Base-by-base conservation (phyloP, 75 land plant species). In the Isoetes taiwanensis region DNA sequence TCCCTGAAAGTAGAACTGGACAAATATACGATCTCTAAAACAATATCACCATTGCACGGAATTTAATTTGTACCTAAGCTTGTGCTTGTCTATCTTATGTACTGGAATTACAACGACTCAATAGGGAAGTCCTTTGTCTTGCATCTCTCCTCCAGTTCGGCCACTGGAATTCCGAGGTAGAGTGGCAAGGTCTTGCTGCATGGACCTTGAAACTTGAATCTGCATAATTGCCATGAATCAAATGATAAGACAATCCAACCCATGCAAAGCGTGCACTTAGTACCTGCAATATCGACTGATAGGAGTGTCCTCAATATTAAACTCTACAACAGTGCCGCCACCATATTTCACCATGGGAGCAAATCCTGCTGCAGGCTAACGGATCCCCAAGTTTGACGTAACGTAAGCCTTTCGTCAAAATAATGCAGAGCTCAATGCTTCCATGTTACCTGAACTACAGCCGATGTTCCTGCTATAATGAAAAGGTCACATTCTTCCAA, bases 381-480 rank as follows among this genome's bases (percentile, higher is more conserved):
- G 11, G 17, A 48, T 6, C 6, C 19, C 4, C 31, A 62, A 17
- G 33, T 61, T n/a, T 48, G 58, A 20, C 16, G 60, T 20, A 29
- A 1, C 23, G 21, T 19, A 55, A 25, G 0, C 57, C 57, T 1
- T 14, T 17, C 29, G 10, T 31, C 32, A 9, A 56, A 37, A 56
- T 35, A 58, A 34, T 55, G 23, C 23, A 17, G 16, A 57, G 34
- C 28, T 26, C 8, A 16, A 17, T 63, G n/a, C 25, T 11, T 57
- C 3, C 26, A 34, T 26, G 16, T 25, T 72, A 75, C 77, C 68
- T 75, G 69, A 14, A 76, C 78, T 25, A 76, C 78, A n/a, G 76
- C 78, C 19, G 78, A 76, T 30, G 78, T 76, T n/a, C 78, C 78
- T 9, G 64, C 61, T 9, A 75, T 75, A 27, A 75, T 53, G n/a